These are phyloP conservation scores for Pichia kluyveri DNA, from an alignment of 805 yeast species.

Conservation along the genomic window DNA sequence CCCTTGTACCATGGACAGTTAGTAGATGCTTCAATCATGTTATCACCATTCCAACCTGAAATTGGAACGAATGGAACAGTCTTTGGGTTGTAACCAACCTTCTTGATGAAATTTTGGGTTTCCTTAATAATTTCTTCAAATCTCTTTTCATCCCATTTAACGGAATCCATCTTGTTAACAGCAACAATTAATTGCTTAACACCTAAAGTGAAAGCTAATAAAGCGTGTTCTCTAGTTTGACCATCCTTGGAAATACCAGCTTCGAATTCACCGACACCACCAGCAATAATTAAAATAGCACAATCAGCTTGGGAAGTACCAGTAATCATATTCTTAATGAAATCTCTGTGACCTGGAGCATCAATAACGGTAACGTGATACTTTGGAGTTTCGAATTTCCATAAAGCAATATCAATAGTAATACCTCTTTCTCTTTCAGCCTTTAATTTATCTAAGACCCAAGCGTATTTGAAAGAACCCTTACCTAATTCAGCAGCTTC, in stretches of 20 bases:
- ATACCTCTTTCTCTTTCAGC: conserved; percentile 97
- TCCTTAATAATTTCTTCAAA: conserved; percentile 72
- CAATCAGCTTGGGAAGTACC: conserved; percentile 94
- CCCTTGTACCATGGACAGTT: conserved; percentile 89
- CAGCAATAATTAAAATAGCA: conserved; percentile 84
- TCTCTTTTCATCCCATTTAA: conserved; percentile 77
- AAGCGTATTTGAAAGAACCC: conserved; percentile 97
- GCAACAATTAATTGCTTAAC: conserved; percentile 82
- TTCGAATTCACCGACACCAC: conserved; percentile 92
- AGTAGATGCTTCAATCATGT: conserved; percentile 77
- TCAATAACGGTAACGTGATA: conserved; percentile 86
- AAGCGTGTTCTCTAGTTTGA: conserved; percentile 93
- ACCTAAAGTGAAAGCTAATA: conserved; percentile 84
- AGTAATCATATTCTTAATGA: conserved; percentile 93
- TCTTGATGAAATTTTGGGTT: conserved; percentile 71
- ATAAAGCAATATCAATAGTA: conserved; percentile 88
- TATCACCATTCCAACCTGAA: conserved; percentile 91
- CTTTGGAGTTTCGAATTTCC: conserved; percentile 90
- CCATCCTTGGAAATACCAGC: conserved; percentile 94
- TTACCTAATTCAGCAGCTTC: conserved; percentile 96
- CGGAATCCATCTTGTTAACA: conserved; percentile 92
- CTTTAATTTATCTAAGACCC: conserved; percentile 93
- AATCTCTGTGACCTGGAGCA: conserved; percentile 96
- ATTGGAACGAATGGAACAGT: conserved; percentile 82
- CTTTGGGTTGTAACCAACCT: conserved; percentile 80